Base-by-base conservation (phyloP, 129 eudicot genomes). In the Flaveria linearis region DNA sequence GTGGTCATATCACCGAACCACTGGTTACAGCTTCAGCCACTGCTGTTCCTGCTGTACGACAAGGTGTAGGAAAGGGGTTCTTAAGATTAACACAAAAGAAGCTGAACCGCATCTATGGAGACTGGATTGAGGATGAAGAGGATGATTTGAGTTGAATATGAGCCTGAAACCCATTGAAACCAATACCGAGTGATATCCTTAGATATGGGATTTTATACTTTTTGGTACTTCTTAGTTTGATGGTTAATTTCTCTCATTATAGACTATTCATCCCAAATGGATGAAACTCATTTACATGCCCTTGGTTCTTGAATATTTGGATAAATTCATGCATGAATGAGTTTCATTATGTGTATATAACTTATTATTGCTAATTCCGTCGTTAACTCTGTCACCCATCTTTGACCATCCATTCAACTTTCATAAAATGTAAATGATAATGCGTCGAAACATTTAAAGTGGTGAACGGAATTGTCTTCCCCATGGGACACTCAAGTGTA, bases 91-190 rank as follows among this genome's bases (percentile, higher is more conserved):
- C 58, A n/a, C 71, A 61, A 3, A 88, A 68, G 81, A 88, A 91
- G 87, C 65, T 88, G 57, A 87, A 82, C 36, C 80, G 87, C 9
- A 88, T 94, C 13, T 91, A 94, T 76, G 98, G 79, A 10, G 96
- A 94, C 60, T 94, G 96, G 98, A 76, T 86, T 43, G 90, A 94
- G 68, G 97, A 83, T 76, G 71, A 80, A 30, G 71, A 80, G n/a
- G 75, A 80, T 57, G 80, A 80, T 41, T 49, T 26, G 41, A 68
- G 57, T 63, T 50, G 39, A 67, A 1, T 22, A 39, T 39, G 67
- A 11, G 53, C 53, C 53, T 14, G 61, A 45, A 39, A 67, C n/a
- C 41, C 71, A 3, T 47, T 60, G 69, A 63, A 63, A 63, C 69
- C 69, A 63, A 63, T 28, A 15, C 11, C 28, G 68, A 28, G 68